phyloP scores from a whole-genome alignment of 2,329 filamentous ascomycete species.

The Xylariales sp. region DNA sequence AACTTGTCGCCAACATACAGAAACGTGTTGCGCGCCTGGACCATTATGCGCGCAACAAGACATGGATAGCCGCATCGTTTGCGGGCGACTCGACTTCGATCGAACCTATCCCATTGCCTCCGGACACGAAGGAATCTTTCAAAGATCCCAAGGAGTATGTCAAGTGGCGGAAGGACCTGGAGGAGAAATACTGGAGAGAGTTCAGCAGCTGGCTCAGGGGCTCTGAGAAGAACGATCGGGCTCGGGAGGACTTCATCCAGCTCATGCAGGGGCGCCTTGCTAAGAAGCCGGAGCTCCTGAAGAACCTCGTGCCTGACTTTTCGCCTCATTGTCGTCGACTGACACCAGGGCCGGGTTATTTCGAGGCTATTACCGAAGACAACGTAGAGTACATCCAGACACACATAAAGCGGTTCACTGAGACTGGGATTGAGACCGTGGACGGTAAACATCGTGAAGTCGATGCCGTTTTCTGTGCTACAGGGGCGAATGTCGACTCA shows the following conservation, averaged over 20 bases:
- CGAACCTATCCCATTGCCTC: constrained; percentile 48
- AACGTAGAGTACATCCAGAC: constrained; percentile 59
- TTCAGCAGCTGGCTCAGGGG: constrained; percentile 51
- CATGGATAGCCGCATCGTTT: constrained; percentile 64
- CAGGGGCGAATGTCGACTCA: constrained; percentile 58
- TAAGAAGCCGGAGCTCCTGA: constrained; percentile 50
- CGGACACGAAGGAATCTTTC: constrained; percentile 52
- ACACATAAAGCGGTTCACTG: constrained; percentile 53
- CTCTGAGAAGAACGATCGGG: constrained; percentile 42
- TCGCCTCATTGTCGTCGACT: constrained; percentile 60
- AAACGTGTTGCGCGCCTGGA: constrained; percentile 47
- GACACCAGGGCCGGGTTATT: constrained; percentile 63
- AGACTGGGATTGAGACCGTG: constrained; percentile 53
- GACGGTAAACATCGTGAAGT: constrained; percentile 54
- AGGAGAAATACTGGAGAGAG: constrained; percentile 58
- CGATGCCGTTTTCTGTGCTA: constrained; percentile 64
- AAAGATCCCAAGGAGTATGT: constrained; percentile 57
- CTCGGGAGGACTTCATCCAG: constrained; percentile 42
- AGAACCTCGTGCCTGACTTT: constrained; percentile 57
- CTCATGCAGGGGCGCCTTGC: constrained; percentile 50
- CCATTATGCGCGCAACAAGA: constrained; percentile 60
- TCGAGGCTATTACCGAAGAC: constrained; percentile 57
- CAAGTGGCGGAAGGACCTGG: constrained; percentile 50
- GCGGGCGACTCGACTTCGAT: constrained; percentile 50
- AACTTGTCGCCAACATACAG: constrained; percentile 50